phyloP scores from a whole-genome alignment of 2,329 filamentous ascomycete species.

The Fusarium keratoplasticum region DNA sequence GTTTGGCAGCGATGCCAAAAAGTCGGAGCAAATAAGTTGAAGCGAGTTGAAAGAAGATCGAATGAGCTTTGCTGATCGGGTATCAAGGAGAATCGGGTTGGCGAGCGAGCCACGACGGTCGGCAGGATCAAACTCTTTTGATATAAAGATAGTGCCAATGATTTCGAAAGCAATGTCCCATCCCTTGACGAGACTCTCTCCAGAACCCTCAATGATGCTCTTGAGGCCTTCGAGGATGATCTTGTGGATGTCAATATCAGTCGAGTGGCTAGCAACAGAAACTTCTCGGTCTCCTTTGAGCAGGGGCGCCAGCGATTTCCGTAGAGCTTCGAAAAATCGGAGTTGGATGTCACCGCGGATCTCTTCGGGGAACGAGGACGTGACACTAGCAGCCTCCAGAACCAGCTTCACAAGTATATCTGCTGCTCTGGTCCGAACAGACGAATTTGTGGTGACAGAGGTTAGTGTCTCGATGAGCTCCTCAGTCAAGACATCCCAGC shows the following conservation, averaged over 20 bases:
- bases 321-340: constrained; percentile 76
- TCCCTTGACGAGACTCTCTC: constrained; percentile 83
- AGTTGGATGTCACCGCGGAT: constrained; percentile 73
- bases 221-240: constrained; percentile 84
- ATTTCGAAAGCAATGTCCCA: constrained; percentile 91
- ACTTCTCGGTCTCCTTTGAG: constrained; percentile 64
- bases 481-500: constrained; percentile 77
- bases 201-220: constrained; percentile 86
- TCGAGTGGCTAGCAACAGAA: constrained; percentile 69
- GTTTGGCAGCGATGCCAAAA: constrained; percentile 78
- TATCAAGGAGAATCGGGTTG: constrained; percentile 56
- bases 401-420: constrained; percentile 71
- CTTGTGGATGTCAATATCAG: constrained; percentile 83
- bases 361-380: constrained; percentile 63
- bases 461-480: constrained; percentile 65
- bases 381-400: constrained; percentile 68
- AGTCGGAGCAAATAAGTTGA: constrained; percentile 95
- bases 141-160: constrained; percentile 82
- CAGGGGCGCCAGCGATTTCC: constrained; percentile 67
- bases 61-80: constrained; percentile 79
- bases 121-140: constrained; percentile 50
- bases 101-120: constrained; percentile 45
- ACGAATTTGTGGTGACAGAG: constrained; percentile 59
- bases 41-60: constrained; percentile 89
- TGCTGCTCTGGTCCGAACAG: constrained; percentile 70